Conservation (phyloP, 352 stramenopile genomes). For the Globisporangium solare region DNA sequence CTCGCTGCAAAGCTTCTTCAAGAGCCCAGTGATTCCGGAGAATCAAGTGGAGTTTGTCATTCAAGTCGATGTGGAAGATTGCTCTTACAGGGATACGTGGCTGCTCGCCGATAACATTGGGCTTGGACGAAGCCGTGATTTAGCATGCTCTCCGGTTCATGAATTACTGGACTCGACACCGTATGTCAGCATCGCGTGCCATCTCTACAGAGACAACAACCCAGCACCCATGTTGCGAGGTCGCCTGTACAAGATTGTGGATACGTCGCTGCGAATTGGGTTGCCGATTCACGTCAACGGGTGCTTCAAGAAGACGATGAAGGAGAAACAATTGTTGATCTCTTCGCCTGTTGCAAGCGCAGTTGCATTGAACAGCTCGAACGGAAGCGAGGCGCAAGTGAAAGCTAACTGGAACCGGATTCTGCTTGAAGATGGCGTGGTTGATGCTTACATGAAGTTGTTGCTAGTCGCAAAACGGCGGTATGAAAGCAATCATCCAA, state of each 20-base stretch:
- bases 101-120: constrained; percentile 66
- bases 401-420: constrained; percentile 68
- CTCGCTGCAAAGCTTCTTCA: constrained; percentile 75
- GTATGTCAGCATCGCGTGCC: constrained; percentile 62
- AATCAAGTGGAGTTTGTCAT: constrained; percentile 64
- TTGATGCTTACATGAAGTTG: constrained; percentile 63
- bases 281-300: constrained; percentile 73
- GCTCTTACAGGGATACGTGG: constrained; percentile 45
- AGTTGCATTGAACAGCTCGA: constrained; percentile 11
- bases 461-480: constrained; percentile 45
- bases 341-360: constrained; percentile 9
- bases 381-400: constrained; percentile 47
- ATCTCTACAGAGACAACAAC: constrained; percentile 46
- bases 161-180: constrained; percentile 57
- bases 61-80: constrained; percentile 61
- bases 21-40: constrained; percentile 46
- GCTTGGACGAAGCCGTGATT: constrained; percentile 55
- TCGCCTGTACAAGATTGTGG: constrained; percentile 56
- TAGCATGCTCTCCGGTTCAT: constrained; percentile 55
- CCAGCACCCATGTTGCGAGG: constrained; percentile 35
- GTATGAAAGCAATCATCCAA: constrained; percentile 32
- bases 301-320: constrained; percentile 65
- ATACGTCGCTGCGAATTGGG: constrained; percentile 39
- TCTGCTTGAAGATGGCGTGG: constrained; percentile 58
- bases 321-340: constrained; percentile 37